Conservation (phyloP, 1,284 basidiomycete genomes). For the Cerrena zonata region DNA sequence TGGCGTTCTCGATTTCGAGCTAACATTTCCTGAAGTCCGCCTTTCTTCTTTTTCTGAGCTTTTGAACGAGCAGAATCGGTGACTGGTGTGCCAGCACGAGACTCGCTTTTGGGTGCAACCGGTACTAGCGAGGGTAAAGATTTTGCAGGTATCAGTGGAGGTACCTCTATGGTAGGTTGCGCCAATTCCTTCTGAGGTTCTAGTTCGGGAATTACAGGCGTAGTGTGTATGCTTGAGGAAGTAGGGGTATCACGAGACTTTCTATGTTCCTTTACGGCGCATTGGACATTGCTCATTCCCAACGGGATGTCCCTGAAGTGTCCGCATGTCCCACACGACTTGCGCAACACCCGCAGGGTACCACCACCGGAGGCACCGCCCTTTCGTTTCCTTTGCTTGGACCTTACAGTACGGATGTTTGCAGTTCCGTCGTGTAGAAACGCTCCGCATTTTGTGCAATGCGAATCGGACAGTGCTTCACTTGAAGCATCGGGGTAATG, state of each 20-base stretch:
- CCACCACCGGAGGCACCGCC: conserved; percentile 2
- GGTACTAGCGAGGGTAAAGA: background rate
- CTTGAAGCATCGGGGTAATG: conserved; percentile 23
- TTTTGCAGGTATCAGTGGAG: background rate
- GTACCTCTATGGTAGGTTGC: no score
- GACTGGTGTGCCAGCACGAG: background rate
- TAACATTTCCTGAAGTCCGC: conserved; percentile 55
- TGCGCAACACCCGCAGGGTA: conserved; percentile 15
- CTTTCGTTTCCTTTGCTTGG: conserved; percentile 6
- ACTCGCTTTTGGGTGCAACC: background rate
- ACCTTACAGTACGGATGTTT: conserved; percentile 20
- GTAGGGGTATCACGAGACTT: background rate
- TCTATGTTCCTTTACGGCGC: background rate
- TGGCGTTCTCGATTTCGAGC: conserved; percentile 51
- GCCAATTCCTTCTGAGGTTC: no score
- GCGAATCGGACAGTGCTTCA: conserved; percentile 21
- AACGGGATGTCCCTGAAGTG: conserved; percentile 20
- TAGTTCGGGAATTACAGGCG: background rate
- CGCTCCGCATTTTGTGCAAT: conserved; percentile 50
- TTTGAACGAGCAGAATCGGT: conserved; percentile 16
- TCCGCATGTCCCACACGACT: conserved; percentile 22
- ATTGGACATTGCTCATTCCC: conserved; percentile 5
- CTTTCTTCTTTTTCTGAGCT: conserved; percentile 38
- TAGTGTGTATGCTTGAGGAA: background rate
- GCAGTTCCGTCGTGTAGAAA: conserved; percentile 32